Evolutionary conservation across 1,284 basidiomycete genomes (phyloP), one percentile per base, ranked within the genome.

Genomic region (Papiliotrema flavescens): DNA sequence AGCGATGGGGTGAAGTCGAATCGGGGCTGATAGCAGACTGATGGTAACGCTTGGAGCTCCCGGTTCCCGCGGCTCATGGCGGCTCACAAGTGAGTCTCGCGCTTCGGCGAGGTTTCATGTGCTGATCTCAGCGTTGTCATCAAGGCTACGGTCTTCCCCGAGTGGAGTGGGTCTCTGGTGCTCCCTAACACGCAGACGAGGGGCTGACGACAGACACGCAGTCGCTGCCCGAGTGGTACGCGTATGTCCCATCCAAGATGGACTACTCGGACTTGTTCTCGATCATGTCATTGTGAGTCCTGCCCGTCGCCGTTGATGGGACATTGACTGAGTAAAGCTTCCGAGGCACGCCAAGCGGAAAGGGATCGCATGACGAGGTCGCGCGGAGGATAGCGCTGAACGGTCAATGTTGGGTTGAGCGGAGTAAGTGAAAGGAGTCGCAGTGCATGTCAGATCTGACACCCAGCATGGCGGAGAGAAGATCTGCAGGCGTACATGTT

Each of bases 391-490:
- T 78, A 60, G 75, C 76, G 0, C 64, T 73, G 41, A 78, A 78
- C 60, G 71, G 73, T n/a, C 76, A 78, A 58, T 78, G 76, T 54
- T 78, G 76, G 76, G 74, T 74, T 13, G 76, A 77, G 61, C 57
- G 66, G 46, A 78, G 73, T 74, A 55, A 61, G 72, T 65, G 32
- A n/a, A 17, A 43, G 37, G 34, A 13, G 35, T 20, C 0, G 3
- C 13, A 8, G 17, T 42, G 13, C 28, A 9, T 7, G 37, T 9
- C 26, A 22, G n/a, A 20, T 19, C 49, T 61, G 37, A 51, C 20
- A 6, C 11, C 2, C 52, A 74, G 69, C 74, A 14, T 73, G 68
- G 70, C 55, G 74, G 50, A 61, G 67, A 57, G 76, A 76, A 53
- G 76, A 76, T 54, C 64, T 75, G 44, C 69, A 77, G 58, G 60